phyloP scores from a whole-genome alignment of 805 yeast genomes.

The Ogataea henricii region DNA sequence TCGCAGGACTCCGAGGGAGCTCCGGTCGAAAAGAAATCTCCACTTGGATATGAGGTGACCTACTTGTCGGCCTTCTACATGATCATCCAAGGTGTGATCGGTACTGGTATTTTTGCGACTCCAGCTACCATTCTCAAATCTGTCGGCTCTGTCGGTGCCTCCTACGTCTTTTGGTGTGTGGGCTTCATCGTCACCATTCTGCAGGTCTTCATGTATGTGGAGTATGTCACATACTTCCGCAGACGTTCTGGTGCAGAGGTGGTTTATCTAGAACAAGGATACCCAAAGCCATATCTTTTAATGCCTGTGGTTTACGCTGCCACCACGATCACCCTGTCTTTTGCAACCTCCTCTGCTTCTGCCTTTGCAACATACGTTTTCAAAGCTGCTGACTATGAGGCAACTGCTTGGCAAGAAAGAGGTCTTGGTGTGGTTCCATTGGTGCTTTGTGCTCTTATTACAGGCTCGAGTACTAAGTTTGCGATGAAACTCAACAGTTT shows the following conservation, averaged over 20 bases:
- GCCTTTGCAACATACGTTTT: slow-evolving; percentile 78
- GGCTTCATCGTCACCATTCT: slow-evolving; percentile 43
- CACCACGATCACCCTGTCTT: slow-evolving; percentile 73
- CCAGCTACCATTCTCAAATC: slow-evolving; percentile 57
- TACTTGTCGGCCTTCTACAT: slow-evolving; percentile 53
- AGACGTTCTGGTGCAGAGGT: slow-evolving; percentile 83
- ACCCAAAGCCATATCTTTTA: slow-evolving; percentile 65
- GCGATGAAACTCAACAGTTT: slow-evolving; percentile 68
- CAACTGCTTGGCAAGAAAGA: slow-evolving; percentile 74
- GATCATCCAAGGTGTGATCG: slow-evolving; percentile 68
- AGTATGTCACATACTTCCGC: slow-evolving; percentile 45
- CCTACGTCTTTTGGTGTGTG: slow-evolving; percentile 44
- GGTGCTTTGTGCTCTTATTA: slow-evolving; percentile 66
- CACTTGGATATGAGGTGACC: slow-evolving; percentile 40
- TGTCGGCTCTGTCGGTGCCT: slow-evolving; percentile 45
- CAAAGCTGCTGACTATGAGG: slow-evolving; percentile 68
- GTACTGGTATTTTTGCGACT: slow-evolving; percentile 76
- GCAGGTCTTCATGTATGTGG: slow-evolving; percentile 41
- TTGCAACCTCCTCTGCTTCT: slow-evolving; percentile 85
- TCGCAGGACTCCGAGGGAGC: slow-evolving; percentile 35
- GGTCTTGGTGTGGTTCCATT: slow-evolving; percentile 77
- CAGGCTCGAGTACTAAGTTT: slow-evolving; percentile 59
- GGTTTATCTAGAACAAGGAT: slow-evolving; percentile 74
- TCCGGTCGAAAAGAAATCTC: slow-evolving; percentile 42
- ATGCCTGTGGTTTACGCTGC: slow-evolving; percentile 68